Base-by-base conservation (phyloP, 306 rosid genomes). In the Prunus kanzakura region DNA sequence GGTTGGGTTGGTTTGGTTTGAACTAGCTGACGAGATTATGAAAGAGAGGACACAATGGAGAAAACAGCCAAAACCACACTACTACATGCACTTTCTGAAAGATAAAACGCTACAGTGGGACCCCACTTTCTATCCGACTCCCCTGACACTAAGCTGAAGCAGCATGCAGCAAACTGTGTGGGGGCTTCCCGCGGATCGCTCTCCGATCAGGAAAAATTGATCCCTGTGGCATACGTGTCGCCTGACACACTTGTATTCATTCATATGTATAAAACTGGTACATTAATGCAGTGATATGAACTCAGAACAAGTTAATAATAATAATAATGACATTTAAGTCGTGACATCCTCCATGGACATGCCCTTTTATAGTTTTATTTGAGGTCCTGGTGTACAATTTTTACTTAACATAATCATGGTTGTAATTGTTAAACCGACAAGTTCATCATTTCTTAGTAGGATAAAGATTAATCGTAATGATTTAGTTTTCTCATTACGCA, bases 101-200 rank as follows among this genome's bases (percentile, higher is more conserved):
- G 74, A 55, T 49, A 25, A 51, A 16, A 67, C 38, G 80, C 56
- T 76, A 66, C 12, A 27, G 79, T 69, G 82, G 85, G 86, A 20
- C 88, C 89, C 67, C 75, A 32, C 32, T 10, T 18, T 43, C 43
- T 43, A 70, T 87, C 76, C 76, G 86, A 83, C 76, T 79, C 64
- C 57, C 18, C 32, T 60, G 63, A 69, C 85, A 88, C 91, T 84
- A 61, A 86, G 67, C 85, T 79, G 73, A 11, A 82, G 80, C 60
- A 56, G 32, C 73, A 84, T 74, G 82, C 78, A 61, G 46, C 64
- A 55, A 73, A 27, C 18, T 41, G 11, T 23, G 89, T 85, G 83
- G 92, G 95, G 96, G 89, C 91, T 56, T 7, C 74, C 81, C 82
- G 83, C 20, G 73, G 74, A 84, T 77, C 75, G 76, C 92, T 88